Evolutionary conservation across 2,329 filamentous ascomycete genomes (phyloP).

Genomic region (Hymenoscyphus fructigenus): DNA sequence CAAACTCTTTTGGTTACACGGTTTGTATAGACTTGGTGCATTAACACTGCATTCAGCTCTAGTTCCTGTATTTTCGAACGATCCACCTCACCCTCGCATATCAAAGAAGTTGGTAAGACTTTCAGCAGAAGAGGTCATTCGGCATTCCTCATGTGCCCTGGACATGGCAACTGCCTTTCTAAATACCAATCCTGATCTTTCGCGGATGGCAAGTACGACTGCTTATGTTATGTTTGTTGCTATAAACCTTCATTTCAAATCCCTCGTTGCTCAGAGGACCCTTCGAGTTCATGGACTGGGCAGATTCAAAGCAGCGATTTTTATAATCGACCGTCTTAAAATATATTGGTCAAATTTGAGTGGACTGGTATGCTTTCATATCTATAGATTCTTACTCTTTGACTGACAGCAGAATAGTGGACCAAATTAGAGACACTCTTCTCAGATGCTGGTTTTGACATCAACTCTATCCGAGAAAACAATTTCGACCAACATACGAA

Average conservation of each 20-base stretch:
- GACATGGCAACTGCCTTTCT: constrained; percentile 23
- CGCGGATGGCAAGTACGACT: constrained; percentile 17
- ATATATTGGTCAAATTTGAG: constrained; percentile 18
- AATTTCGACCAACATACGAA: not conserved
- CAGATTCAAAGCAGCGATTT: constrained; percentile 20
- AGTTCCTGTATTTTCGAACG: constrained; percentile 22
- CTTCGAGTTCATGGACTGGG: constrained; percentile 11
- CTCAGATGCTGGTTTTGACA: constrained; percentile 8
- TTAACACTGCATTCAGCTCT: constrained; percentile 19
- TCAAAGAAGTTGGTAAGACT: constrained; percentile 16
- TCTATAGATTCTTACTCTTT: no score
- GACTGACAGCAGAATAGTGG: constrained; percentile 8
- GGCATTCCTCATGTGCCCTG: constrained; percentile 15
- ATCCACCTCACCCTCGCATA: constrained; percentile 11
- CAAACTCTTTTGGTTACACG: constrained; percentile 17
- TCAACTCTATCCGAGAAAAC: constrained; percentile 1
- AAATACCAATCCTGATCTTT: constrained; percentile 13
- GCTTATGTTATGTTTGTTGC: constrained; percentile 22
- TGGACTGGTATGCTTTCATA: constrained; percentile 4
- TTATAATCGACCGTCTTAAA: constrained; percentile 20
- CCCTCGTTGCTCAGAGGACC: constrained; percentile 20
- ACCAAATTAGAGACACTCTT: constrained; percentile 8
- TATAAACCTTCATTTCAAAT: constrained; percentile 20
- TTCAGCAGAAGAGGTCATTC: constrained; percentile 19
- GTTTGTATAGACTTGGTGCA: constrained; percentile 18